phyloP scores from a whole-genome alignment of 805 yeast genomes.

The Cyberlindnera lachancei region DNA sequence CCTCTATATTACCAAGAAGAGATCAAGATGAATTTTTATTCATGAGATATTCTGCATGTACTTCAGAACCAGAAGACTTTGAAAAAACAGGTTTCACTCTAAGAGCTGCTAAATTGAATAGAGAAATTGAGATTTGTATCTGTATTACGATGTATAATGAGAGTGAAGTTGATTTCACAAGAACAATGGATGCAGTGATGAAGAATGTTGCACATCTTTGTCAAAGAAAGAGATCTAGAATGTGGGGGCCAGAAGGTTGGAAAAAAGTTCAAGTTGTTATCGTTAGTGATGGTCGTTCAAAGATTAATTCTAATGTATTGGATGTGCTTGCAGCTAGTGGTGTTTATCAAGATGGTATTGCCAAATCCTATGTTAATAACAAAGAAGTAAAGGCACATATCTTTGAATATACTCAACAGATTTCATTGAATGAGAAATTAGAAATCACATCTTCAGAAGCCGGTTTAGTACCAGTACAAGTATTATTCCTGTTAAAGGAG shows the following conservation, averaged over 20 bases:
- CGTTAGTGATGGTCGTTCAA: constrained; percentile 91
- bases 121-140: constrained; percentile 87
- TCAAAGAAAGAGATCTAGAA: constrained; percentile 68
- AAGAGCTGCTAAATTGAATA: constrained; percentile 75
- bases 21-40: constrained; percentile 90
- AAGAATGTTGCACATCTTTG: constrained; percentile 84
- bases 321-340: constrained; percentile 93
- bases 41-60: constrained; percentile 97
- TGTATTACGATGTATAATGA: constrained; percentile 98
- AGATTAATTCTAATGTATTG: constrained; percentile 75
- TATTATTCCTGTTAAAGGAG: constrained; percentile 88
- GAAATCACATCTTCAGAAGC: constrained; percentile 87
- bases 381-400: constrained; percentile 89
- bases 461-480: constrained; percentile 90
- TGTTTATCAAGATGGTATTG: constrained; percentile 94
- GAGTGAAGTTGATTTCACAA: constrained; percentile 79
- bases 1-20: constrained; percentile 76
- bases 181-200: constrained; percentile 94
- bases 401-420: constrained; percentile 94
- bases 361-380: constrained; percentile 88
- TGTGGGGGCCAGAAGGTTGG: constrained; percentile 98
- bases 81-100: constrained; percentile 73
- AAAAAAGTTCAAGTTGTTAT: constrained; percentile 89
- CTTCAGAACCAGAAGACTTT: constrained; percentile 86
- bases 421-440: constrained; percentile 81